Evolutionary conservation across 208 protist genomes (phyloP), one percentile per base, ranked within the genome.

Genomic region (Trypanosoma rangeli): DNA sequence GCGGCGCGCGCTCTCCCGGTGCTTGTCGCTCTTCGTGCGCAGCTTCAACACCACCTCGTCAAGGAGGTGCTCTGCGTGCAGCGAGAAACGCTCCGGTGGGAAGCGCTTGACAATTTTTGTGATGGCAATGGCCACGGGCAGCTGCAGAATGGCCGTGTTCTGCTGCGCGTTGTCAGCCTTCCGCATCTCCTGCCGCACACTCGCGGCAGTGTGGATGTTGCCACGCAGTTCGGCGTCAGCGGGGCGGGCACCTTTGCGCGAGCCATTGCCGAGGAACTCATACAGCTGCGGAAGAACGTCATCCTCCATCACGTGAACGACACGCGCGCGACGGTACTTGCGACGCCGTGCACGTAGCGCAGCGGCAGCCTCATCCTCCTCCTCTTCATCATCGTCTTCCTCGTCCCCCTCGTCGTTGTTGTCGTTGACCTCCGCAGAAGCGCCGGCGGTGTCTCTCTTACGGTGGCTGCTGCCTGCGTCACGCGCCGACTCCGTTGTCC

Each of bases 281-380:
- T 89, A 93, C 28, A 96, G 79, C 68, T 96, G 88, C 39, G 92
- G 92, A n/a, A 96, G 72, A 15, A 96, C 76, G 61, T 96, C 89
- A 3, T 75, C 72, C 66, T 96, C 87, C 42, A 97, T 69, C 13
- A 86, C 78, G n/a, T 80, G 78, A 35, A 90, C 79, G 20, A 97
- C 81, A 49, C 80, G 83, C 9, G 78, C 80, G 70, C 82, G 74
- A 16, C 80, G 79, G 64, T 80, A 88, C 65, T 84, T 77, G 15
- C 65, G 64, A 46, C 81, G 79, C 54, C 84, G 83, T 57, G 59
- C 79, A 42, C 59, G 59, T 2, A 92, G 60, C 44, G 73, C 79
- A 12, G 75, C 74, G 12, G 22, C 62, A 15, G 48, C 44, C 10
- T 58, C 48, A 24, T n/a, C 33, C 12, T n/a, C 84, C 22, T 90